Conservation (phyloP, 1,284 basidiomycete genomes). For the Malassezia nana region DNA sequence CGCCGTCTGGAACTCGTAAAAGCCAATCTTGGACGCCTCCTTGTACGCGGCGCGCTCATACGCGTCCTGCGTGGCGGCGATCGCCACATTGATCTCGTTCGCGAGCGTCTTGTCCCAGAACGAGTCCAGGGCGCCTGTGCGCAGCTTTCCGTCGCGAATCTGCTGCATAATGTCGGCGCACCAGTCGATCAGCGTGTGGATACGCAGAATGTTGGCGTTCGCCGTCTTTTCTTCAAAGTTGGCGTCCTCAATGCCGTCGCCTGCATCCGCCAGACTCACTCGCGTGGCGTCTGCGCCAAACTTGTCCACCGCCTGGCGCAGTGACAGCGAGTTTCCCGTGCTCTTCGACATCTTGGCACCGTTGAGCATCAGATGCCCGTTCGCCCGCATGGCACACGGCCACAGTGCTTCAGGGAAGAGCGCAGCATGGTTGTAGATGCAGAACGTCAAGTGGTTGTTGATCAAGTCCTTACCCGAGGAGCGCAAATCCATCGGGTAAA, state of each 20-base stretch:
- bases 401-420: slow-evolving; percentile 88
- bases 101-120: slow-evolving; percentile 72
- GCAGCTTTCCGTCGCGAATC: slow-evolving; percentile 58
- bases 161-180: slow-evolving; percentile 67
- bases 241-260: slow-evolving; percentile 91
- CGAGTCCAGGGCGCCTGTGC: slow-evolving; percentile 51
- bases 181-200: slow-evolving; percentile 86
- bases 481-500: slow-evolving; percentile 95
- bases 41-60: slow-evolving; percentile 75
- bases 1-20: slow-evolving; percentile 85
- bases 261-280: slow-evolving; percentile 85
- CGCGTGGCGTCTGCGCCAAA: slow-evolving; percentile 89
- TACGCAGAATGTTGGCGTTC: slow-evolving; percentile 88
- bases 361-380: slow-evolving; percentile 95
- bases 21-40: slow-evolving; percentile 85
- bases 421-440: slow-evolving; percentile 85
- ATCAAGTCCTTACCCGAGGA: slow-evolving; percentile 99
- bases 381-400: slow-evolving; percentile 83
- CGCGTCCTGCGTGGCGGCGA: slow-evolving; percentile 61
- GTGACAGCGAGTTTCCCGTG: slow-evolving; percentile 57
- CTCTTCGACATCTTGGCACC: slow-evolving; percentile 99
- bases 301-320: slow-evolving; percentile 51
- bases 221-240: slow-evolving; percentile 99
- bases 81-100: slow-evolving; percentile 78
- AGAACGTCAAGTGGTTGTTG: slow-evolving; percentile 91